Evolutionary conservation across 2,329 filamentous ascomycete species (phyloP).

Genomic region (Fusarium sarcochroum): DNA sequence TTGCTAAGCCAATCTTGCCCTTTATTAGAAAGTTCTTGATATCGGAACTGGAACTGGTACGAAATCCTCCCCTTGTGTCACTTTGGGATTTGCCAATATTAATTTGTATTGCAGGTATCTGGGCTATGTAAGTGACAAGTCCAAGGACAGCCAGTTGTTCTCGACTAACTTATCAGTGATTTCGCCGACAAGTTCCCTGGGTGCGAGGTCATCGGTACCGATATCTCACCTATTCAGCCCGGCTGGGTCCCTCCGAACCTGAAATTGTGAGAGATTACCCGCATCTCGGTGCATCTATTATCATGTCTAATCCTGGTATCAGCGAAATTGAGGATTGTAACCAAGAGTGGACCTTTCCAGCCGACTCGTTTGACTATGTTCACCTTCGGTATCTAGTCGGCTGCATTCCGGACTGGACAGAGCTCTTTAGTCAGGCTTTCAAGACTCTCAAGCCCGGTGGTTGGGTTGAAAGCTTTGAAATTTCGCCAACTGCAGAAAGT

Average conservation of each 20-base stretch:
- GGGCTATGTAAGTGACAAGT: constrained; percentile 26
- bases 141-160: background rate
- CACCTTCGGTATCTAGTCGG: constrained; percentile 62
- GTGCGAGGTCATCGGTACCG: constrained; percentile 65
- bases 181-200: constrained; percentile 60
- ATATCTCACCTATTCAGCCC: constrained; percentile 71
- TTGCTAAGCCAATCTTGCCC: background rate
- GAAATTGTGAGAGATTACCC: constrained; percentile 20
- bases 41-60: constrained; percentile 31
- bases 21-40: constrained; percentile 17
- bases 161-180: constrained; percentile 60
- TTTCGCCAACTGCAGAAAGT: constrained; percentile 34
- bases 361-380: constrained; percentile 68
- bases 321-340: constrained; percentile 73
- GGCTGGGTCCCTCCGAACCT: constrained; percentile 56
- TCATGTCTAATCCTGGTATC: background rate
- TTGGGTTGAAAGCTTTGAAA: constrained; percentile 48
- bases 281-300: background rate
- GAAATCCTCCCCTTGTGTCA: background rate
- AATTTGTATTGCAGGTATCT: constrained; percentile 8
- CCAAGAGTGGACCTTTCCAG: constrained; percentile 61
- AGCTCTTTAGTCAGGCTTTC: constrained; percentile 63
- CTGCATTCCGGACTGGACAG: constrained; percentile 60
- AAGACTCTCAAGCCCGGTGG: constrained; percentile 68
- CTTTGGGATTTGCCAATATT: background rate